A percentile compares a stretch with the other conserved stretches of the same genome.
phyloP scores from a whole-genome alignment of 257 asterid genomes.

The Primulina tabacum region DNA sequence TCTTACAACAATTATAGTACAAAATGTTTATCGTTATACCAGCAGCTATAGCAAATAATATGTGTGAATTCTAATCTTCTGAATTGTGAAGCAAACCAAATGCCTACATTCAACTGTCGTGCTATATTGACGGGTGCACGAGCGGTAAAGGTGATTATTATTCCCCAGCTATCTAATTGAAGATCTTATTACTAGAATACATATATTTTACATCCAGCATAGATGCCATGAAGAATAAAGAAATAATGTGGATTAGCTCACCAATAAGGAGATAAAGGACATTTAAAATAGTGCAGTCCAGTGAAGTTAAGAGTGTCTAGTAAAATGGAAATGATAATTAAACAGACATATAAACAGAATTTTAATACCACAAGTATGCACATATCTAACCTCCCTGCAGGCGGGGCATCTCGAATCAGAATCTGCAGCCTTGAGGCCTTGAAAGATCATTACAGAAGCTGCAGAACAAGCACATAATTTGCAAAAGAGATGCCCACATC shows the following conservation, averaged over 20 bases:
- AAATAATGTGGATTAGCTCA: too few relatives aligned
- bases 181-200: too few relatives aligned
- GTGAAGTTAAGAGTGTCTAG: not conserved
- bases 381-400: conserved; percentile 67
- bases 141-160: not conserved
- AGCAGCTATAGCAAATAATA: not conserved
- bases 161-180: not conserved
- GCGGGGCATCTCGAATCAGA: conserved; percentile 64
- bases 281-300: too few relatives aligned
- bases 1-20: not conserved
- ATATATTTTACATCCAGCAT: too few relatives aligned
- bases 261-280: too few relatives aligned
- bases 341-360: not conserved
- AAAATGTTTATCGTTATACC: not conserved
- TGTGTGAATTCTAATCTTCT: not conserved
- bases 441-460: conserved; percentile 71
- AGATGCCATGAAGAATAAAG: too few relatives aligned
- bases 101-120: not conserved
- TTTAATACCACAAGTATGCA: conserved; percentile 3
- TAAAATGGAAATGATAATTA: not conserved
- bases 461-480: conserved; percentile 77
- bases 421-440: conserved; percentile 64
- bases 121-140: not conserved
- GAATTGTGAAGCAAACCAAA: not conserved
- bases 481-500: conserved; percentile 86